Conservation (phyloP, 2,329 filamentous ascomycete genomes). For the Aspergillus proliferans region DNA sequence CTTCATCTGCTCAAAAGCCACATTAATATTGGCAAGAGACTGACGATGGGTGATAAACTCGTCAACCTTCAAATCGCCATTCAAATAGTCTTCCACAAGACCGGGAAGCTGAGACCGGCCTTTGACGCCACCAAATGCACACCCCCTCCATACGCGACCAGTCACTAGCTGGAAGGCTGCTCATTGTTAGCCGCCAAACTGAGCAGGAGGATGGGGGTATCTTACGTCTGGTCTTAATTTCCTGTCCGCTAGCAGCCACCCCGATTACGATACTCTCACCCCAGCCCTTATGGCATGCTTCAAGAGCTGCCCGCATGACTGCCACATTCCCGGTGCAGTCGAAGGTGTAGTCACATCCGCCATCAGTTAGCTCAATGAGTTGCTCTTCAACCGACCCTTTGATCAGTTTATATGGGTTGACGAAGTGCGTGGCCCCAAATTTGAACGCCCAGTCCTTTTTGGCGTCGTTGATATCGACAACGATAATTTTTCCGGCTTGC, state of each 20-base stretch:
- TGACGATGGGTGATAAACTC: slow-evolving; percentile 99
- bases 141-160: slow-evolving; percentile 94
- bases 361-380: slow-evolving; percentile 95
- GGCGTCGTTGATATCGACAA: slow-evolving; percentile 72
- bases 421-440: slow-evolving; percentile 96
- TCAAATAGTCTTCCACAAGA: slow-evolving; percentile 83
- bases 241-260: slow-evolving; percentile 90
- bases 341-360: slow-evolving; percentile 97
- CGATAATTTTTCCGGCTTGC: slow-evolving; percentile 59
- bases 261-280: slow-evolving; percentile 97
- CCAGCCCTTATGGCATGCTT: slow-evolving; percentile 99
- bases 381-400: slow-evolving; percentile 78
- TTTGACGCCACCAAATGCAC: slow-evolving; percentile 97
- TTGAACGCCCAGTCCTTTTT: slow-evolving; percentile 92
- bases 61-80: slow-evolving; percentile 88
- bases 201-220: slow-evolving; percentile 18
- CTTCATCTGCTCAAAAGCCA: slow-evolving; percentile 90
- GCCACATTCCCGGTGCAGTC: slow-evolving; percentile 97
- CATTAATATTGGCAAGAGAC: slow-evolving; percentile 74
- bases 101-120: slow-evolving; percentile 84
- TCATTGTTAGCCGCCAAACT: background rate
- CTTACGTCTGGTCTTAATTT: slow-evolving; percentile 89
- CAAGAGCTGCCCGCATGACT: slow-evolving; percentile 91
- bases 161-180: slow-evolving; percentile 97
- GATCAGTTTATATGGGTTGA: slow-evolving; percentile 78